Evolutionary conservation across 768 basidiomycete species (phyloP).

Genomic region (Rhodotorula babjevae): DNA sequence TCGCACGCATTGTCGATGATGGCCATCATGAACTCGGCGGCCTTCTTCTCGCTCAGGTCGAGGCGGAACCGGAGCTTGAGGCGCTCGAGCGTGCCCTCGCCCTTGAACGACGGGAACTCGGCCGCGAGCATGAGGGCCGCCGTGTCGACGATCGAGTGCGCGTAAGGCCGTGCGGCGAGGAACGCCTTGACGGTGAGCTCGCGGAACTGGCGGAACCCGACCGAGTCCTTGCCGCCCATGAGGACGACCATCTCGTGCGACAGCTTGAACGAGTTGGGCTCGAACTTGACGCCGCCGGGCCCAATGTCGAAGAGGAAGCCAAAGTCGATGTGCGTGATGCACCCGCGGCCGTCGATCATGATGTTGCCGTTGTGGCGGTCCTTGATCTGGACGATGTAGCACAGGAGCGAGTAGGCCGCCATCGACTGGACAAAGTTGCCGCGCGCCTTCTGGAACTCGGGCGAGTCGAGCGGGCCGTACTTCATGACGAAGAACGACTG

Average conservation of each 20-base stretch:
- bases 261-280: slow-evolving; percentile 95
- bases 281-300: slow-evolving; percentile 94
- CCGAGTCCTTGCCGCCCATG: slow-evolving; percentile 92
- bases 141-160: slow-evolving; percentile 80
- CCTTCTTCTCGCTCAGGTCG: slow-evolving; percentile 76
- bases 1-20: slow-evolving; percentile 88
- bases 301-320: slow-evolving; percentile 96
- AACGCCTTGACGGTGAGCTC: slow-evolving; percentile 93
- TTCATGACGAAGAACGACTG: slow-evolving; percentile 88
- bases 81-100: slow-evolving; percentile 81
- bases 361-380: slow-evolving; percentile 99
- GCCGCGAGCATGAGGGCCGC: slow-evolving; percentile 92
- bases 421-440: slow-evolving; percentile 97
- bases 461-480: slow-evolving; percentile 83
- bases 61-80: slow-evolving; percentile 80
- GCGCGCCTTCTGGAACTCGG: slow-evolving; percentile 84
- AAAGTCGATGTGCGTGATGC: slow-evolving; percentile 94
- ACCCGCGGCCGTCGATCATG: slow-evolving; percentile 97
- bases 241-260: slow-evolving; percentile 97
- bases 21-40: slow-evolving; percentile 88
- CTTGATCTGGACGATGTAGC: slow-evolving; percentile 97
- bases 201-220: slow-evolving; percentile 90
- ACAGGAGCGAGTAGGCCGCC: slow-evolving; percentile 97
- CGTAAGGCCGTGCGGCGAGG: slow-evolving; percentile 89
- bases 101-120: slow-evolving; percentile 92